Evolutionary conservation across 306 rosid species (phyloP).

Genomic region (Echinosophora koreensis): DNA sequence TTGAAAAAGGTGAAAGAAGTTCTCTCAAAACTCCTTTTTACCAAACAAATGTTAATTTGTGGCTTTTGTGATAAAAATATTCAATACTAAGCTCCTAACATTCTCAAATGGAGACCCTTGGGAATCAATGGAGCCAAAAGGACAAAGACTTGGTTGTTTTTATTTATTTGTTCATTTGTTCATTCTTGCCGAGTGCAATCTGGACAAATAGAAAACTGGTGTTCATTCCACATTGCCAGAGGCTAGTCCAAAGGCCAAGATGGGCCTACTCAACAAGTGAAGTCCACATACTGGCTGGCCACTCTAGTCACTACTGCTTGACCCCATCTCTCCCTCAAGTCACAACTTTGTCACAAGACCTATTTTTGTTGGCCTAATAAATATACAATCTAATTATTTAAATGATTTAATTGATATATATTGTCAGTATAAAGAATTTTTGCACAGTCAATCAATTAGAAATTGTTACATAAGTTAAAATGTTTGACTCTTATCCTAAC

Average conservation of each 20-base stretch:
- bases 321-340: background rate
- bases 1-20: background rate
- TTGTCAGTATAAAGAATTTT: no score
- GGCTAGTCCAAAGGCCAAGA: constrained; percentile 13
- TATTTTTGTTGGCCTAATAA: no score
- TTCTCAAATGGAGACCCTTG: background rate
- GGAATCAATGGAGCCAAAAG: background rate
- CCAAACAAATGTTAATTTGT: background rate
- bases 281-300: background rate
- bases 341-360: no score
- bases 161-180: background rate
- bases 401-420: no score
- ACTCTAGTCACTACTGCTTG: no score
- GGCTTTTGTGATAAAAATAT: background rate
- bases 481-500: no score
- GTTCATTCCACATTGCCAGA: background rate
- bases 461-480: no score
- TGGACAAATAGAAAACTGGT: background rate
- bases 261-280: constrained; percentile 9
- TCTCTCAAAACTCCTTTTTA: background rate
- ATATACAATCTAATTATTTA: no score
- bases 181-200: background rate
- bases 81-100: background rate
- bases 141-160: background rate
- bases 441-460: no score